These are phyloP conservation scores for Rhododendron ferrugineum DNA, from an alignment of 148 eudicot genomes.

Conservation along the genomic window DNA sequence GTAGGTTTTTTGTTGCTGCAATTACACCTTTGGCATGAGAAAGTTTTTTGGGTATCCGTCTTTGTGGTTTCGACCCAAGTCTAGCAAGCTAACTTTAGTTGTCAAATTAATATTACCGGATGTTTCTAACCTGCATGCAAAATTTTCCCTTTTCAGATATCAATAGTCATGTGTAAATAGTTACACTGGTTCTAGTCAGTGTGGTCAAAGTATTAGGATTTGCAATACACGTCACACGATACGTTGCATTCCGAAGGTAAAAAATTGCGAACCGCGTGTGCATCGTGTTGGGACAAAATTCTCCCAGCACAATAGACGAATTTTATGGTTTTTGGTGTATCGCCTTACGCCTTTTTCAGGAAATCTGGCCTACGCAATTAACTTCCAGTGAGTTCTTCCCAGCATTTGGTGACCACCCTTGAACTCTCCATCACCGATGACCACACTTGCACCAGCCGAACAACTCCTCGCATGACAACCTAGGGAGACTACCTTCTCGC, in stretches of 20 bases:
- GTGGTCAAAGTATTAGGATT: neutral
- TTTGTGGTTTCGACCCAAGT: neutral
- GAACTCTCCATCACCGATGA: neutral
- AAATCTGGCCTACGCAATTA: neutral
- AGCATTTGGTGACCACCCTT: neutral
- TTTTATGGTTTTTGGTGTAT: neutral
- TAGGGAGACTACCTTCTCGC: neutral
- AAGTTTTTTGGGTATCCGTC: neutral
- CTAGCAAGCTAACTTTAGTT: neutral
- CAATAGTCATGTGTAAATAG: neutral
- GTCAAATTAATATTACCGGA: neutral
- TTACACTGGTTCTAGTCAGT: neutral
- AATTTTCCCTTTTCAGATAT: neutral
- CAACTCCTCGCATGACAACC: neutral
- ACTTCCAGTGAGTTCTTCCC: neutral
- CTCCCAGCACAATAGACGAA: neutral
- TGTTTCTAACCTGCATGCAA: neutral
- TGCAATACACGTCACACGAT: neutral
- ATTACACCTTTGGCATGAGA: neutral
- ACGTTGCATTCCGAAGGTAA: neutral
- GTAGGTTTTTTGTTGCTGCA: neutral
- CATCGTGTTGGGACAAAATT: neutral
- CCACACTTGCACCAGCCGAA: neutral
- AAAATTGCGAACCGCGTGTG: neutral
- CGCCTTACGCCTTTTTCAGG: neutral